Conservation (phyloP, 1,284 basidiomycete species). For the Crucibulum parvulum region DNA sequence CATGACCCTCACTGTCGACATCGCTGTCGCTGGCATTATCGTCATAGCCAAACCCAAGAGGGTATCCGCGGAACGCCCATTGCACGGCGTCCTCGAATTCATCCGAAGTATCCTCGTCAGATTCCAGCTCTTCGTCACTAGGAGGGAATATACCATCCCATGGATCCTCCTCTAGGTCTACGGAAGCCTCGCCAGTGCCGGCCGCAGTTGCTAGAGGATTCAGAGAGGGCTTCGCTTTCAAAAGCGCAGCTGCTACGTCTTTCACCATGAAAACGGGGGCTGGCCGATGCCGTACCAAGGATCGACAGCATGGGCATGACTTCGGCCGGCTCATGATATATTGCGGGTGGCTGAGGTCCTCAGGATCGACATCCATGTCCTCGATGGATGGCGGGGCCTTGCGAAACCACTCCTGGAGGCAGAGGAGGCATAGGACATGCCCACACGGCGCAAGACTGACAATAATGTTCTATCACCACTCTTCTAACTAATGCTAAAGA, state of each 20-base stretch:
- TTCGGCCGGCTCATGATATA: constrained; percentile 65
- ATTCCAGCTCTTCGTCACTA: constrained; percentile 36
- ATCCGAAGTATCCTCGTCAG: constrained; percentile 42
- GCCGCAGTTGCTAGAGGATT: constrained; percentile 6
- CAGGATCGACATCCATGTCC: constrained; percentile 58
- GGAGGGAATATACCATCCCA: constrained; percentile 72
- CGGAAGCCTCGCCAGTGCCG: constrained; percentile 14
- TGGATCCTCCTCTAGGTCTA: constrained; percentile 53
- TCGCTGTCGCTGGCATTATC: constrained; percentile 30
- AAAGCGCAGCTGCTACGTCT: constrained; percentile 55
- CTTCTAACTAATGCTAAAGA: constrained; percentile 12
- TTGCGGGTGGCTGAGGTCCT: constrained; percentile 53
- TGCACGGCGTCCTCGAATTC: constrained; percentile 38
- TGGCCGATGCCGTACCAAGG: constrained; percentile 61
- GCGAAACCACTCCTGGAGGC: constrained; percentile 79
- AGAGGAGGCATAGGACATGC: constrained; percentile 70
- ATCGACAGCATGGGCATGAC: constrained; percentile 74
- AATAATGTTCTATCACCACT: constrained; percentile 6
- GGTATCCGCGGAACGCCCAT: constrained; percentile 7
- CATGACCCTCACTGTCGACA: constrained; percentile 37
- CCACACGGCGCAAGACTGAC: constrained; percentile 74
- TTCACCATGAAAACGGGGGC: constrained; percentile 74
- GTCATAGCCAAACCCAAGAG: constrained; percentile 18
- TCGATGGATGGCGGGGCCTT: constrained; percentile 62
- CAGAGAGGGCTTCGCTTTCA: constrained; percentile 44